Base-by-base conservation (phyloP, 345 rosid species). In the Aquilaria yunnanensis region DNA sequence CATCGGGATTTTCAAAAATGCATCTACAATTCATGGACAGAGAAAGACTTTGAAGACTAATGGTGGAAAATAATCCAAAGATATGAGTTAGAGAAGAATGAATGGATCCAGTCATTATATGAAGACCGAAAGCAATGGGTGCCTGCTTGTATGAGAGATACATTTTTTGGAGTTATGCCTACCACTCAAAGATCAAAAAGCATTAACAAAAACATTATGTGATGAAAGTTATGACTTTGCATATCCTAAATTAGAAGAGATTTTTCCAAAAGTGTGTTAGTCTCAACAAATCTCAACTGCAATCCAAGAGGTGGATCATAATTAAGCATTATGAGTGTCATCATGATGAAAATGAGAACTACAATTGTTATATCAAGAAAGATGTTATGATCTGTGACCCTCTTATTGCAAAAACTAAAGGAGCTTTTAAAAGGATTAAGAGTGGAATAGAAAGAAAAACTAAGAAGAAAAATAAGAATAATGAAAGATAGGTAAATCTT, bases 81-180 rank as follows among this genome's bases (percentile, higher is more conserved):
- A 61, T 83, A 69, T 74, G 81, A 80, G 23, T 77, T 83, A 8
- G 61, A 53, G 14, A 72, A 68, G 47, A 69, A 76, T 64, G 80
- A 74, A 59, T 76, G 81, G 81, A 2, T 80, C 57, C 81, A 73
- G 16, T 72, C 74, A 53, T 33, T 83, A 68, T 76, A 72, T 68
- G 81, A 65, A 41, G 88, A 80, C 67, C 78, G 75, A 16, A 65
- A 72, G 49, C 65, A 72, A 46, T 83, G 88, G 85, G 88, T 70
- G 46, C 85, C 85, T 13, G 61, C 47, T 48, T 83, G 68, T 65
- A 69, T 78, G 56, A 67, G 61, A 10, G 76, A 69, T 30, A 14
- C 74, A 29, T 67, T 58, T 65, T 68, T 80, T 70, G 23, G 23
- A 16, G 23, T 16, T 16, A 16, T 16, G 23, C 23, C 23, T 16